phyloP scores from a whole-genome alignment of 805 yeast species.

The Candida ulmi region DNA sequence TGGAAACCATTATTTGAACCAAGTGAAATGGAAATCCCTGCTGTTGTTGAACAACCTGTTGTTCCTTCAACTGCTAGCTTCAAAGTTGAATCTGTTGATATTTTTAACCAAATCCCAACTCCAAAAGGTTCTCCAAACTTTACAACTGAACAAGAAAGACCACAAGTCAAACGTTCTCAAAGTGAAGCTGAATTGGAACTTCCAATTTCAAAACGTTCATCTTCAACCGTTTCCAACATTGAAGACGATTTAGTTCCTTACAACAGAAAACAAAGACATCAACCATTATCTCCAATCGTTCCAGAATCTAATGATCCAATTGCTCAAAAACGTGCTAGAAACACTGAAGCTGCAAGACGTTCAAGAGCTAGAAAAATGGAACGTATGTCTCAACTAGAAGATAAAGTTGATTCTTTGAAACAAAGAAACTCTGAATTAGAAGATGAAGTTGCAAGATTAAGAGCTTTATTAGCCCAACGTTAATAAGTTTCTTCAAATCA shows the following conservation, averaged over 20 bases:
- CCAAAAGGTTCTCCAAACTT: constrained; percentile 3
- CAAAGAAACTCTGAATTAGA: constrained; percentile 54
- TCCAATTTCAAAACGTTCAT: constrained; percentile 11
- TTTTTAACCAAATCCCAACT: not conserved
- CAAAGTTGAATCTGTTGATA: not conserved
- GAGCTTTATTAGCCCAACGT: constrained; percentile 35
- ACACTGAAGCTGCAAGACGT: constrained; percentile 94
- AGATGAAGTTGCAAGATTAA: constrained; percentile 58
- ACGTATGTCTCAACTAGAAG: constrained; percentile 79
- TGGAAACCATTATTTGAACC: constrained; percentile 62
- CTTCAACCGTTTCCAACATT: constrained; percentile 2
- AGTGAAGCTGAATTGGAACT: constrained; percentile 19
- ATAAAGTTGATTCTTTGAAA: constrained; percentile 60
- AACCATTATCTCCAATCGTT: constrained; percentile 67
- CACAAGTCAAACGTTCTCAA: constrained; percentile 16
- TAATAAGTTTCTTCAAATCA: not conserved
- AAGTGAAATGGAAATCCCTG: constrained; percentile 22
- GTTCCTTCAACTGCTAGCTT: constrained; percentile 1
- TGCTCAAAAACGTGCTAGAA: constrained; percentile 85
- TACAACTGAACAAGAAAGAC: constrained; percentile 1
- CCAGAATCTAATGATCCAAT: constrained; percentile 57
- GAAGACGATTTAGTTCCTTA: constrained; percentile 33
- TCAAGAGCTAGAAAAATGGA: constrained; percentile 91
- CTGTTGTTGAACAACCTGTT: constrained; percentile 14
- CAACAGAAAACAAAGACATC: constrained; percentile 68